Percentiles rank a stretch among this genome's conserved stretches.
These are phyloP conservation scores for Coprinellus micaceus DNA, from an alignment of 768 basidiomycete species.

Conservation along the genomic window DNA sequence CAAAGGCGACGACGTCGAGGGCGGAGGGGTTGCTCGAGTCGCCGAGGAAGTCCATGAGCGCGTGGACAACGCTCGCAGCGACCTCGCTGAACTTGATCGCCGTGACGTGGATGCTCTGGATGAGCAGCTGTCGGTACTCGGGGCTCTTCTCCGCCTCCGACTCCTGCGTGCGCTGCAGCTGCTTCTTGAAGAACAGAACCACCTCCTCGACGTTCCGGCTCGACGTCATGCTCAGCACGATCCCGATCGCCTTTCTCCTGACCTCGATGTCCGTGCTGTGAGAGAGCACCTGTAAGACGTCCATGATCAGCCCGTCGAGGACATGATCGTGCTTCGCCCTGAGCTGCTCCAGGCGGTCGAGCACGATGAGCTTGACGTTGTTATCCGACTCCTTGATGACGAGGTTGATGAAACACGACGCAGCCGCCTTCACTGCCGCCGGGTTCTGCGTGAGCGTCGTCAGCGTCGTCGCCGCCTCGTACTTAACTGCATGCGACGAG, in stretches of 20 bases:
- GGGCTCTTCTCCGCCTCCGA: conserved; percentile 92
- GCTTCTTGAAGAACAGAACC: conserved; percentile 94
- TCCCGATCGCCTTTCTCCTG: conserved; percentile 82
- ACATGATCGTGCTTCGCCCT: conserved; percentile 84
- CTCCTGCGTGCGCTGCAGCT: conserved; percentile 90
- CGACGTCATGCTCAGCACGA: conserved; percentile 90
- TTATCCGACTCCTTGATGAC: conserved; percentile 96
- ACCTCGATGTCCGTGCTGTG: conserved; percentile 89
- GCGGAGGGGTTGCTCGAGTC: conserved; percentile 95
- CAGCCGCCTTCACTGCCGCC: conserved; percentile 94
- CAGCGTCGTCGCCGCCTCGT: conserved; percentile 93
- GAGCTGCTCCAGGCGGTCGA: conserved; percentile 83
- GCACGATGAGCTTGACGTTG: conserved; percentile 96
- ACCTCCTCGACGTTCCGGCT: conserved; percentile 96
- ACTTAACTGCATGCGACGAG: conserved; percentile 90
- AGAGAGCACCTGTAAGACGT: conserved; percentile 85
- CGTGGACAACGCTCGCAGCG: conserved; percentile 91
- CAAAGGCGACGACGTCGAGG: conserved; percentile 83
- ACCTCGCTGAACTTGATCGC: conserved; percentile 97
- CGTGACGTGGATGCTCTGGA: conserved; percentile 95
- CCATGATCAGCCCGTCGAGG: conserved; percentile 90
- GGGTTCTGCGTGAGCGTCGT: conserved; percentile 94
- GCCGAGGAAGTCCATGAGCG: conserved; percentile 89
- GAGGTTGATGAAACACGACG: conserved; percentile 81
- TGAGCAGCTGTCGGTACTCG: conserved; percentile 93